These are phyloP conservation scores for Tuber microsphaerosporum DNA, from an alignment of 495 filamentous ascomycete species.

Conservation along the genomic window DNA sequence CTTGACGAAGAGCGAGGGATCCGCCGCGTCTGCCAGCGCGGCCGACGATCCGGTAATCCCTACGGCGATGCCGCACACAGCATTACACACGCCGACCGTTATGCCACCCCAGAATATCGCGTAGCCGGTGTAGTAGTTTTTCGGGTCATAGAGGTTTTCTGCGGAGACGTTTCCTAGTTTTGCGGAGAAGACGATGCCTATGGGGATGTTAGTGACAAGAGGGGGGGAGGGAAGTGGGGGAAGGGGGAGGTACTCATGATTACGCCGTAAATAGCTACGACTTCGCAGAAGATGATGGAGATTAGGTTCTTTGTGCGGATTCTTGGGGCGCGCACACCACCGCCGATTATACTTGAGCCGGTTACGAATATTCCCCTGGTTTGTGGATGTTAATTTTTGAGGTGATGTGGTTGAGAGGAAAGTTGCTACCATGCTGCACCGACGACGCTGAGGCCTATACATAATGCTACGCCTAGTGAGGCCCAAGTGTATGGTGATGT, in stretches of 20 bases:
- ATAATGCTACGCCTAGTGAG: constrained; percentile 79
- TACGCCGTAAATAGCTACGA: constrained; percentile 98
- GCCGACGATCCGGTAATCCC: constrained; percentile 97
- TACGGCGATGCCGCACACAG: constrained; percentile 92
- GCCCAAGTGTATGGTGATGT: constrained; percentile 95
- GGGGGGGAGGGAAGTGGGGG: not conserved
- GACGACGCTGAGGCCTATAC: constrained; percentile 89
- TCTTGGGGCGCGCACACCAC: constrained; percentile 87
- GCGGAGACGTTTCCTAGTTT: constrained; percentile 57
- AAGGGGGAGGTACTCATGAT: constrained; percentile 65
- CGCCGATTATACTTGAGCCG: constrained; percentile 95
- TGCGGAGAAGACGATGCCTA: constrained; percentile 78
- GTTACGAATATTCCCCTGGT: constrained; percentile 96
- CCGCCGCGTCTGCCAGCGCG: constrained; percentile 90
- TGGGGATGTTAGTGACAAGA: constrained; percentile 3
- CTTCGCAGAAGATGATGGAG: constrained; percentile 99
- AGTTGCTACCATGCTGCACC: constrained; percentile 85
- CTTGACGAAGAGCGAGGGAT: constrained; percentile 93
- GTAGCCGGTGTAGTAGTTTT: constrained; percentile 88
- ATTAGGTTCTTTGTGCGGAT: constrained; percentile 99
- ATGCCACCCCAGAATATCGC: constrained; percentile 93
- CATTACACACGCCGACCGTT: constrained; percentile 87
- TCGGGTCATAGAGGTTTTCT: constrained; percentile 54
- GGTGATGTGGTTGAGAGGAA: not conserved
- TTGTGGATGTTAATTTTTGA: constrained; percentile 36